phyloP scores from a whole-genome alignment of 1,284 basidiomycete genomes.

The Stygiomarasmius scandens region DNA sequence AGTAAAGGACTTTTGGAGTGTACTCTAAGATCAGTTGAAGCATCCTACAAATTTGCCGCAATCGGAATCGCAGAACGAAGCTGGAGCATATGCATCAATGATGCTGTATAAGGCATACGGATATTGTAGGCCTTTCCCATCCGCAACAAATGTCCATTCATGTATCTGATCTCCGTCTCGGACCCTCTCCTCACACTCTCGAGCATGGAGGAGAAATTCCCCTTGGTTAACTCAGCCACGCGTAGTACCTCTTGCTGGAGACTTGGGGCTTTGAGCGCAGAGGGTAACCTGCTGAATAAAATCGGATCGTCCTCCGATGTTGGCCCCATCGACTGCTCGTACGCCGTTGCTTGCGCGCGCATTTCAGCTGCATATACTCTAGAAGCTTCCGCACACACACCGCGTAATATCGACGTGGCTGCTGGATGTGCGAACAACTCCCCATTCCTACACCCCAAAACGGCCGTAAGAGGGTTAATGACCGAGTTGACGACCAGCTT shows the following conservation, averaged over 20 bases:
- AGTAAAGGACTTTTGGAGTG: no score
- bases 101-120: slow-evolving; percentile 62
- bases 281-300: slow-evolving; percentile 45
- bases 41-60: neutral
- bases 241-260: slow-evolving; percentile 57
- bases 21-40: no score
- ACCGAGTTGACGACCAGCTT: slow-evolving; percentile 87
- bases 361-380: slow-evolving; percentile 56
- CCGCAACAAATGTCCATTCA: slow-evolving; percentile 84
- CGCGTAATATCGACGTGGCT: slow-evolving; percentile 46
- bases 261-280: slow-evolving; percentile 19
- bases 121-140: slow-evolving; percentile 68
- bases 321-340: slow-evolving; percentile 30
- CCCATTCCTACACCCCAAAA: slow-evolving; percentile 84
- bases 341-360: slow-evolving; percentile 44
- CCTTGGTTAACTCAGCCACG: slow-evolving; percentile 56
- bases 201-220: slow-evolving; percentile 82
- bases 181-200: slow-evolving; percentile 61
- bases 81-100: slow-evolving; percentile 65
- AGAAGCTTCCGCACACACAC: slow-evolving; percentile 65
- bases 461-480: slow-evolving; percentile 88
- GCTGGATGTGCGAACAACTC: slow-evolving; percentile 54
- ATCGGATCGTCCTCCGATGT: slow-evolving; percentile 35
- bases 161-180: slow-evolving; percentile 77
- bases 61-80: slow-evolving; percentile 44